Base-by-base conservation (phyloP, 805 yeast species). In the Pichia pseudocactophila region DNA sequence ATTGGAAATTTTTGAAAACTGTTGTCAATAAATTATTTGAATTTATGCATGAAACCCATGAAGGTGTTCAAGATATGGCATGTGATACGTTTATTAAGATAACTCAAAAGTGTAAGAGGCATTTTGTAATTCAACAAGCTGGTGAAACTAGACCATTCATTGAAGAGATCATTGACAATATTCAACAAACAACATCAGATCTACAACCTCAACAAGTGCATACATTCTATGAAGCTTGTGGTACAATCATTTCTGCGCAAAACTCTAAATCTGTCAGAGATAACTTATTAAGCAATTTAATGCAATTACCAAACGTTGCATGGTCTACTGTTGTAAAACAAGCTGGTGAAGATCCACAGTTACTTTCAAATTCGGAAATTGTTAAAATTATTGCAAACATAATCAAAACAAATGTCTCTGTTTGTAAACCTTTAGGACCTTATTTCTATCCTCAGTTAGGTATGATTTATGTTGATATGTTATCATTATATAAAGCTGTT, bases 1-100 rank as follows among this genome's bases (percentile, higher is more conserved):
- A 92, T 62, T 92, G 98, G 98, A 88, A 85, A 62, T 92, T 92
- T 56, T 68, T 92, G 61, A 90, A 89, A 63, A 92, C 97, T 0
- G 99, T 92, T 35, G 90, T 92, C 47, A 82, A 86, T 65, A 92
- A 92, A 64, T 73, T 92, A 55, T 92, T 92, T 63, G 98, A 92
- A 63, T 92, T 92, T 58, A 92, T 92, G 99, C 97, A 92, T 68
- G 99, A 92, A 71, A 88, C 97, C n/a, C 99, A 92, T 64, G 99
- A 90, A 64, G 98, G 98, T 69, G 98, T 92, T 48, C 98, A 92
- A 68, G 98, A 92, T 64, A 92, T 92, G 98, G 98, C 99, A 8
- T 92, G 98, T 70, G 99, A 92, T 64, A 92, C 99, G 1, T 92
- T 92, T 60, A 90, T 90, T 59, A 92, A 92, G 63, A 92, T 92